Evolutionary conservation across 1,139 yeast genomes (phyloP).

Genomic region (Lipomyces yarrowii): DNA sequence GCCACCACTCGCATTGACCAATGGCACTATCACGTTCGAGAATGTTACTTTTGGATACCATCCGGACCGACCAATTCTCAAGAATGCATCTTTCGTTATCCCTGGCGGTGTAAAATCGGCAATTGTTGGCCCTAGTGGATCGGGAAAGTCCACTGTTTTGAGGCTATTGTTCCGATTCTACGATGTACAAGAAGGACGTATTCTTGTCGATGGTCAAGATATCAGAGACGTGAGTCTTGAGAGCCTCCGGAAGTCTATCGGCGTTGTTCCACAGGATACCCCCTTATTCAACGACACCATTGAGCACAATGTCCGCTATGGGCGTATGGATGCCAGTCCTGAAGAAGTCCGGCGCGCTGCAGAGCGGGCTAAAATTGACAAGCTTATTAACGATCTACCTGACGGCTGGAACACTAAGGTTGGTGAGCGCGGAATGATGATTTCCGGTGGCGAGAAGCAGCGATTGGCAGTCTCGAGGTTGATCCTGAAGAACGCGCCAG

Average conservation of each 20-base stretch:
- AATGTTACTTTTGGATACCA: conserved; percentile 93
- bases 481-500: conserved; percentile 78
- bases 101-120: conserved; percentile 49
- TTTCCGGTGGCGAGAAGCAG: conserved; percentile 98
- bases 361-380: conserved; percentile 66
- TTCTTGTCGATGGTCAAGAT: conserved; percentile 88
- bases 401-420: conserved; percentile 84
- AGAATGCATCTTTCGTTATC: conserved; percentile 77
- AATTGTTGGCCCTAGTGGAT: conserved; percentile 57
- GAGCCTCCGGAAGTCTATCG: conserved; percentile 71
- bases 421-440: conserved; percentile 99
- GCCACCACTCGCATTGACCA: conserved; percentile 55
- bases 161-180: conserved; percentile 86
- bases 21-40: conserved; percentile 81
- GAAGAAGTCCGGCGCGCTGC: conserved; percentile 71
- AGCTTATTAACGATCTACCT: conserved; percentile 69
- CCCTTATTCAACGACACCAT: conserved; percentile 93
- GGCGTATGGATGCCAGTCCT: conserved; percentile 69
- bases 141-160: conserved; percentile 75
- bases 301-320: conserved; percentile 84
- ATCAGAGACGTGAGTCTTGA: conserved; percentile 74
- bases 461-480: conserved; percentile 91
- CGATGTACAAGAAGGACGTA: conserved; percentile 77
- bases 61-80: conserved; percentile 81
- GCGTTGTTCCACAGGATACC: conserved; percentile 97